phyloP scores from a whole-genome alignment of 1,284 basidiomycete species.

The Tetrapyrgos nigripes region DNA sequence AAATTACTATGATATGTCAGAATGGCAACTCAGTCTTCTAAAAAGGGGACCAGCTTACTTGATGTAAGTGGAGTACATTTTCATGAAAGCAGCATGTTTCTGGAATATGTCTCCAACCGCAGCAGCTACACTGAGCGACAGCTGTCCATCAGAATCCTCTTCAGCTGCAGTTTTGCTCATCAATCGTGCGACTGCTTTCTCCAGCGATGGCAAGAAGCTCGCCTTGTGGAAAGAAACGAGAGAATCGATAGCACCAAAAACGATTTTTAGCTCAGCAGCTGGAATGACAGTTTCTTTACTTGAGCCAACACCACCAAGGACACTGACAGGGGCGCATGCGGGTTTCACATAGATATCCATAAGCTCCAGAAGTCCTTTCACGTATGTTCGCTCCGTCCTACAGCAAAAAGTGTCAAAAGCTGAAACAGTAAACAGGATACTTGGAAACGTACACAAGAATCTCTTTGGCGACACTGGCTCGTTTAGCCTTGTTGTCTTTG shows the following conservation, averaged over 20 bases:
- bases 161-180: slow-evolving; percentile 54
- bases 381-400: slow-evolving; percentile 95
- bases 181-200: slow-evolving; percentile 74
- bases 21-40: slow-evolving; percentile 7
- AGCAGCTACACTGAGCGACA: slow-evolving; percentile 80
- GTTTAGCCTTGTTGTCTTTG: slow-evolving; percentile 87
- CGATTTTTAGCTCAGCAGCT: slow-evolving; percentile 86
- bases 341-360: slow-evolving; percentile 96
- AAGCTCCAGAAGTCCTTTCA: slow-evolving; percentile 90
- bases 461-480: slow-evolving; percentile 82
- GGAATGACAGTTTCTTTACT: slow-evolving; percentile 88
- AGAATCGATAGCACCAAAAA: slow-evolving; percentile 92
- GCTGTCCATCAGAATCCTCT: slow-evolving; percentile 73
- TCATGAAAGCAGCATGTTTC: slow-evolving; percentile 95
- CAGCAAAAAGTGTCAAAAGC: slow-evolving; percentile 18
- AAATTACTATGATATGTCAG: slow-evolving; percentile 70
- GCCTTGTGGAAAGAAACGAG: slow-evolving; percentile 92
- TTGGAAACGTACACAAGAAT: slow-evolving; percentile 77
- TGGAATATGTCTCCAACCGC: slow-evolving; percentile 90
- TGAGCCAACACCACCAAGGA: slow-evolving; percentile 72
- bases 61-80: slow-evolving; percentile 96
- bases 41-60: slow-evolving; percentile 66
- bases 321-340: slow-evolving; percentile 73
- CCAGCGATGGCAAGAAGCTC: slow-evolving; percentile 90
- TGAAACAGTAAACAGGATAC: slow-evolving; percentile 21